Base-by-base conservation (phyloP, 2,329 filamentous ascomycete genomes). In the Fusarium camptoceras region DNA sequence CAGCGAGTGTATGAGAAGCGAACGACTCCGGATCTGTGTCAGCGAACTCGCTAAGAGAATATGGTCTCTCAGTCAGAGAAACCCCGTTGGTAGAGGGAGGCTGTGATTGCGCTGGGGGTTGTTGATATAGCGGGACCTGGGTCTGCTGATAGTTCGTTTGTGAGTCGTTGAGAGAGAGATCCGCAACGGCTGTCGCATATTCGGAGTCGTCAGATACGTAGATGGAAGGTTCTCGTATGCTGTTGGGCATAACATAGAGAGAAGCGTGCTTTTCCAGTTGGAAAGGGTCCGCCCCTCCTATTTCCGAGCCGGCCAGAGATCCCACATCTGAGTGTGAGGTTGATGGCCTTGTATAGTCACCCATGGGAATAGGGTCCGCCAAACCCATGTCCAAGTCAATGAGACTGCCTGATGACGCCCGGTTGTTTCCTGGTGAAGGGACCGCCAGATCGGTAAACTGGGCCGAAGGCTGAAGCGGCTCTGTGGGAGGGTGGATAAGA, bases 211-310 rank as follows among this genome's bases (percentile, higher is more conserved):
- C 88, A 2, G 86, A 86, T 12, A 89, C 84, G 72, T 89, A 90
- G 48, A 89, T 88, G 6, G 86, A 88, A 1, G 87, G 86, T 67
- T 88, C 86, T 37, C 87, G 81, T 51, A 79, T 81, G 1, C 78
- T 76, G 6, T 78, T 73, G 7, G 81, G 77, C 71, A 77, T 74
- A 15, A 80, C 80, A 66, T 88, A 88, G 3, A 89, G 78, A 2
- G 87, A 89, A 2, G 87, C 81, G 70, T 90, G 88, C n/a, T 86
- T 84, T 75, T 91, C 89, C 6, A 91, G 81, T 57, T 90, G 87
- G 60, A 91, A 91, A 0, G 88, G 87, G 70, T 88, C 88, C 3
- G 81, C 83, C 15, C 83, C 81, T 27, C 86, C 84, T 31, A 86
- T 76, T 59, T 89, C 86, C 1, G 87, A 88, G 53, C 87, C 88